Evolutionary conservation across 805 yeast genomes (phyloP).

Genomic region (Pichia gijzeniarum): DNA sequence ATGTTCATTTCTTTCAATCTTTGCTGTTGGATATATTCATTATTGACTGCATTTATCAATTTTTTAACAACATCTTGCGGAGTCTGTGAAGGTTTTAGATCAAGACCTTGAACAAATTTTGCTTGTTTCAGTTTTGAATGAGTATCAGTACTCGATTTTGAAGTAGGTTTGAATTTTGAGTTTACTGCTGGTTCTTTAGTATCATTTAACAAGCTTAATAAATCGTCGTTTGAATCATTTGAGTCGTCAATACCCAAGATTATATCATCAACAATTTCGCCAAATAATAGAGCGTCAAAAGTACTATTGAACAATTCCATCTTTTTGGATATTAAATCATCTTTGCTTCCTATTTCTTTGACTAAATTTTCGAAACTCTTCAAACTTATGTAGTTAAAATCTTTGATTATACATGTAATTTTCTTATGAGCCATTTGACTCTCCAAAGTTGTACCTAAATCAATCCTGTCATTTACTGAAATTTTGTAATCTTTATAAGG

Average conservation of each 20-base stretch:
- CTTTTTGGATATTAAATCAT: conserved; percentile 22
- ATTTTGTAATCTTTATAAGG: conserved; percentile 59
- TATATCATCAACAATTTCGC: conserved; percentile 30
- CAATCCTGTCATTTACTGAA: conserved; percentile 78
- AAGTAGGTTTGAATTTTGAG: no score
- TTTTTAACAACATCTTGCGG: conserved; percentile 50
- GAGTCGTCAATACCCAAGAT: conserved; percentile 7
- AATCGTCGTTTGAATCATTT: conserved; percentile 22
- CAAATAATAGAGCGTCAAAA: conserved; percentile 32
- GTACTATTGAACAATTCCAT: conserved; percentile 30
- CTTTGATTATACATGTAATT: conserved; percentile 77
- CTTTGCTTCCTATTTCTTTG: conserved; percentile 22
- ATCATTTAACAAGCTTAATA: conserved; percentile 21
- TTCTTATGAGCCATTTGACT: conserved; percentile 67
- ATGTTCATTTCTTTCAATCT: conserved; percentile 47
- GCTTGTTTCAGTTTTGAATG: conserved; percentile 17
- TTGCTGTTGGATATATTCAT: conserved; percentile 53
- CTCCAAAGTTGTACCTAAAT: conserved; percentile 87
- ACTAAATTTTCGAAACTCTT: conserved; percentile 23
- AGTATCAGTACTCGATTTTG: conserved; percentile 10
- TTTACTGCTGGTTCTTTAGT: conserved; percentile 24
- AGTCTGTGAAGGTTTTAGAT: conserved; percentile 49
- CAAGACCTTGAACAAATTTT: conserved; percentile 35
- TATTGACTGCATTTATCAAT: conserved; percentile 48
- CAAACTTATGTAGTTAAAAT: conserved; percentile 52